Percentiles rank a stretch among this genome's conserved stretches.
phyloP scores from a whole-genome alignment of 116 monocot species.

The Dioscorea cayenensis region DNA sequence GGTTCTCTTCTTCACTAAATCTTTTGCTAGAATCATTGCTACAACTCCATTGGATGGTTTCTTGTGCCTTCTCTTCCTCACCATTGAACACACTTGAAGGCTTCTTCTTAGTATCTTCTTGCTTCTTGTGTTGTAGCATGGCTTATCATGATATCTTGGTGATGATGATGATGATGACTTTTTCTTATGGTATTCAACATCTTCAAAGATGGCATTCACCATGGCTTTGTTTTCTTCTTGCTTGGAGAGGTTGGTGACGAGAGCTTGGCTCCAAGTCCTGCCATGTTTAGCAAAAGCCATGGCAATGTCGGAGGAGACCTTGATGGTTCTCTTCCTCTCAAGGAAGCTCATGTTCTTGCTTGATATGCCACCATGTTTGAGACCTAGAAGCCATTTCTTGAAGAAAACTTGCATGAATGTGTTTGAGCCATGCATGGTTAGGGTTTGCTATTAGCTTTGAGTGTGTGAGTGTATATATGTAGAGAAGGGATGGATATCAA shows the following conservation, averaged over 20 bases:
- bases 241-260: slow-evolving; percentile 21
- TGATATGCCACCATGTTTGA: slow-evolving; percentile 12
- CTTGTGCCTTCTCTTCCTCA: slow-evolving; percentile 5
- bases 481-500: too few relatives aligned
- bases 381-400: slow-evolving; percentile 44
- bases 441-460: not conserved
- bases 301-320: slow-evolving; percentile 50
- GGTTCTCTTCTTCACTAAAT: slow-evolving; percentile 45
- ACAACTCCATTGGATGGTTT: slow-evolving; percentile 1
- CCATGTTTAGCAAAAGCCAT: slow-evolving; percentile 55
- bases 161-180: not conserved
- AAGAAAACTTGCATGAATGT: slow-evolving; percentile 44
- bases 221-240: slow-evolving; percentile 8
- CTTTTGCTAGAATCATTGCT: slow-evolving; percentile 26
- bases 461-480: too few relatives aligned
- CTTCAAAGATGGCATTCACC: slow-evolving; percentile 14
- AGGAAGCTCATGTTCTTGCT: slow-evolving; percentile 24
- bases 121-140: slow-evolving; percentile 5
- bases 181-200: not conserved
- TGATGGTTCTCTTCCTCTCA: slow-evolving; percentile 53
- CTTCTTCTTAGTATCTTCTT: slow-evolving; percentile 41
- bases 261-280: slow-evolving; percentile 43
- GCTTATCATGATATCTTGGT: not conserved
- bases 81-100: not conserved
- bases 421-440: slow-evolving; percentile 42